Conservation (phyloP, 129 eudicot genomes). For the Flaveria sonorensis region DNA sequence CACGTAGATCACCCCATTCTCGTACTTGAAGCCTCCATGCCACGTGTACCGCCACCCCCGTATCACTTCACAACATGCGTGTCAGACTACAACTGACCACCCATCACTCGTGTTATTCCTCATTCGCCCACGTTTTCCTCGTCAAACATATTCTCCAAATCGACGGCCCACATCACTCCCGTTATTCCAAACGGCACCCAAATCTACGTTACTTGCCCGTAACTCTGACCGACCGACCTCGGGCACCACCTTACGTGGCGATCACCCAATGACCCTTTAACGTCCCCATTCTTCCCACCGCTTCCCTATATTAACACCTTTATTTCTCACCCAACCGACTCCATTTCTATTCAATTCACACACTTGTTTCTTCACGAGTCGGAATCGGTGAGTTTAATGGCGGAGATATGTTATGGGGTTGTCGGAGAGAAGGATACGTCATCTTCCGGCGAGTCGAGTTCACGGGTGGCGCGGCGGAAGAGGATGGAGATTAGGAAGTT, state of each 20-base stretch:
- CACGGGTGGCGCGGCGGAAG: conserved; percentile 39
- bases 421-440: conserved; percentile 20
- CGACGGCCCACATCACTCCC: conserved; percentile 26
- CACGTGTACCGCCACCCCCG: conserved; percentile 25
- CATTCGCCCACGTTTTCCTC: conserved; percentile 35
- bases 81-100: conserved; percentile 33
- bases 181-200: conserved; percentile 3
- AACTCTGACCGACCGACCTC: conserved; percentile 4
- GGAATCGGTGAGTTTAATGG: conserved; percentile 23
- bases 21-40: conserved; percentile 15
- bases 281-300: neutral
- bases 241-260: conserved; percentile 28
- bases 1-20: conserved; percentile 24
- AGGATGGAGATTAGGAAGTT: conserved; percentile 38
- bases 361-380: neutral
- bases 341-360: neutral
- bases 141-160: conserved; percentile 12
- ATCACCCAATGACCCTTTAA: conserved; percentile 7
- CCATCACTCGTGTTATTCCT: conserved; percentile 21
- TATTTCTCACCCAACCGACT: neutral
- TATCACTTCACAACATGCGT: conserved; percentile 25
- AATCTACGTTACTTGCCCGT: conserved; percentile 20
- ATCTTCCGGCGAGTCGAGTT: conserved; percentile 11
- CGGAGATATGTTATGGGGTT: conserved; percentile 32
- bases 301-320: conserved; percentile 3